Conservation (phyloP, 345 rosid genomes). For the Boechera retrofracta region DNA sequence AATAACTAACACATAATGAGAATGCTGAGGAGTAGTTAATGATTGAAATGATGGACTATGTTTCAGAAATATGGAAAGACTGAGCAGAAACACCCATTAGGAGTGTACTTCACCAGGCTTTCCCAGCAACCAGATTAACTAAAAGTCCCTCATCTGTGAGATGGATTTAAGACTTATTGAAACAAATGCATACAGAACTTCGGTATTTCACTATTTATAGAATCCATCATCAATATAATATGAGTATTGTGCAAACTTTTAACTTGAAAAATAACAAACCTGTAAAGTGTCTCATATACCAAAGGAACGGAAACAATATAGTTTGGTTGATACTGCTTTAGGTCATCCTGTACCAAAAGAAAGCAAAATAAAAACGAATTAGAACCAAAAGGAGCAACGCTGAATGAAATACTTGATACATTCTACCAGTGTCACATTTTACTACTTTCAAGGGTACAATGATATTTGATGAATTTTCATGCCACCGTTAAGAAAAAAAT, state of each 20-base stretch:
- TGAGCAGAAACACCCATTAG: conserved; percentile 11
- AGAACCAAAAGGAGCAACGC: background rate
- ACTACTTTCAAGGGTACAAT: background rate
- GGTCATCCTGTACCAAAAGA: conserved; percentile 66
- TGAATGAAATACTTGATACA: background rate
- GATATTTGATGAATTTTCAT: conserved; percentile 4
- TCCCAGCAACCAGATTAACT: background rate
- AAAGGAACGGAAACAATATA: conserved; percentile 88
- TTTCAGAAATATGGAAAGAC: conserved; percentile 2
- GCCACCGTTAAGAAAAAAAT: background rate
- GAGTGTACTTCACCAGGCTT: conserved; percentile 4
- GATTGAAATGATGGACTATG: background rate
- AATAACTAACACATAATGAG: background rate
- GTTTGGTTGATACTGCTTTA: conserved; percentile 81
- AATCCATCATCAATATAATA: conserved; percentile 16
- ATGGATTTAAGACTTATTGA: background rate
- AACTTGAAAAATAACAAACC: conserved; percentile 53
- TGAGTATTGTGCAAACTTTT: background rate
- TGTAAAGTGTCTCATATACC: conserved; percentile 93
- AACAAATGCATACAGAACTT: conserved; percentile 3
- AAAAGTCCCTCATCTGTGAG: conserved; percentile 5
- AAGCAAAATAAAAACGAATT: background rate
- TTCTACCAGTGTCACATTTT: background rate
- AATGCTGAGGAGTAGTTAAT: background rate
- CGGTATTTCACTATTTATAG: background rate